Evolutionary conservation across 2,329 filamentous ascomycete species (phyloP).

Genomic region (Colletotrichum australisinense): DNA sequence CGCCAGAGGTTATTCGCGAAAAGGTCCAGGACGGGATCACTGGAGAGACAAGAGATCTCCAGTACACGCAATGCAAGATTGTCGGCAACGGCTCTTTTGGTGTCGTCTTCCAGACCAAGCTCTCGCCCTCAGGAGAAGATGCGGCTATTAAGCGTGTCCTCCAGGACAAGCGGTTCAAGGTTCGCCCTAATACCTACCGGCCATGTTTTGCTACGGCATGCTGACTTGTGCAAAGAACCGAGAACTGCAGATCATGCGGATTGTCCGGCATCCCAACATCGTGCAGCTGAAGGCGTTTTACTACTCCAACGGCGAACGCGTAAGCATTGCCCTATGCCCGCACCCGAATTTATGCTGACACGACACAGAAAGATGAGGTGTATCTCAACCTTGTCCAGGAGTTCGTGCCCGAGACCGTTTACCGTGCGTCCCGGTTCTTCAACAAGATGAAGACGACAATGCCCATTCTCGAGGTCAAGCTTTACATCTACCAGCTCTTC

Average conservation of each 20-base stretch:
- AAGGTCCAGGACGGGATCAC: conserved; percentile 99
- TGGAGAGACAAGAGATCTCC: conserved; percentile 94
- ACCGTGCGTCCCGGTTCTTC: conserved; percentile 97
- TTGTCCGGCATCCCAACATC: conserved; percentile 98
- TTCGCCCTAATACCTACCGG: conserved; percentile 49
- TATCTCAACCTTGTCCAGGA: conserved; percentile 99
- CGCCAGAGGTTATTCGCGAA: conserved; percentile 92
- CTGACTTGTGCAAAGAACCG: conserved; percentile 76
- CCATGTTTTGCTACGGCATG: background rate
- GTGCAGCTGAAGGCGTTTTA: conserved; percentile 99
- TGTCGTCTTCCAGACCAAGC: conserved; percentile 98
- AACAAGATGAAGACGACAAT: conserved; percentile 99
- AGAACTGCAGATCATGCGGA: conserved; percentile 99
- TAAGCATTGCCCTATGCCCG: conserved; percentile 56
- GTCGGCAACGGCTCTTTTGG: conserved; percentile 99
- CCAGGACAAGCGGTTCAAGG: conserved; percentile 99
- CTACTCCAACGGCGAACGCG: conserved; percentile 98
- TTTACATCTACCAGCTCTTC: conserved; percentile 99
- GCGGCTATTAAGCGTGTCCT: conserved; percentile 98
- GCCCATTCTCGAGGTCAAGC: conserved; percentile 98
- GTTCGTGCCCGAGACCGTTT: conserved; percentile 98
- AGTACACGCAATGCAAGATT: conserved; percentile 99
- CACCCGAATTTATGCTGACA: background rate
- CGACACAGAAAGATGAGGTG: conserved; percentile 89
- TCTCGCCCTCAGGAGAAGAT: conserved; percentile 97